phyloP scores from a whole-genome alignment of 1,284 basidiomycete species.

The Boletus sp. region DNA sequence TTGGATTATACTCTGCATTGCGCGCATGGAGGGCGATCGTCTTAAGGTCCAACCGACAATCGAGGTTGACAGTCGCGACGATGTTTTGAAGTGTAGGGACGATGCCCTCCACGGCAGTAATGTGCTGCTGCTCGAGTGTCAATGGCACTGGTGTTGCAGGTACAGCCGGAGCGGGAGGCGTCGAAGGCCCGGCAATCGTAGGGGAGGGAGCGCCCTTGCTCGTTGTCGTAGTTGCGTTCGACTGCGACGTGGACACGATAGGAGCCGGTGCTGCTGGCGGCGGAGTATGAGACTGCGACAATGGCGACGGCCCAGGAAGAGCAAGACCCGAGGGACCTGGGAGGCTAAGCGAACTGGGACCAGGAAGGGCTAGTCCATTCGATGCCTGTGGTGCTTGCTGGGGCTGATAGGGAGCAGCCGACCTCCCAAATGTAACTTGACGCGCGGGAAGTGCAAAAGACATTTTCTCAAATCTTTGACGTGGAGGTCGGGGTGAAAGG shows the following conservation, averaged over 20 bases:
- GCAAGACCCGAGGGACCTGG: constrained; percentile 40
- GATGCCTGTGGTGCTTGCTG: constrained; percentile 38
- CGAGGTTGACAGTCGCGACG: constrained; percentile 98
- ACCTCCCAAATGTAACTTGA: constrained; percentile 69
- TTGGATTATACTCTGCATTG: constrained; percentile 99
- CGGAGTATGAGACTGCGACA: constrained; percentile 37
- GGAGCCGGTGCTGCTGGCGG: constrained; percentile 27
- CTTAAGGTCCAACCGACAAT: constrained; percentile 95
- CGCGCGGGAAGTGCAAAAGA: constrained; percentile 72
- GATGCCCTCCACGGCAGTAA: constrained; percentile 91
- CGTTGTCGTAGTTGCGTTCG: constrained; percentile 26
- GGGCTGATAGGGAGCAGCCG: constrained; percentile 45
- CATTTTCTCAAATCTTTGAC: constrained; percentile 38
- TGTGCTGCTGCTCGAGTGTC: constrained; percentile 84
- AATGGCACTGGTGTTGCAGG: constrained; percentile 65
- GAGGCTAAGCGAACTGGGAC: constrained; percentile 46
- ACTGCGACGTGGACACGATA: constrained; percentile 29
- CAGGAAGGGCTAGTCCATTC: constrained; percentile 48
- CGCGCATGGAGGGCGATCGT: constrained; percentile 97
- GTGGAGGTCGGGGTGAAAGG: constrained; percentile 22
- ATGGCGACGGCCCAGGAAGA: constrained; percentile 38
- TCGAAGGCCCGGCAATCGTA: constrained; percentile 48
- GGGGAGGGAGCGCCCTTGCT: constrained; percentile 29
- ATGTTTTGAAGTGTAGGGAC: constrained; percentile 97
- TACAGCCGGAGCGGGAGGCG: constrained; percentile 43